Percentiles rank a stretch among this genome's conserved stretches.
These are phyloP conservation scores for Cajanus cajan DNA, from an alignment of 306 rosid genomes.

Conservation along the genomic window DNA sequence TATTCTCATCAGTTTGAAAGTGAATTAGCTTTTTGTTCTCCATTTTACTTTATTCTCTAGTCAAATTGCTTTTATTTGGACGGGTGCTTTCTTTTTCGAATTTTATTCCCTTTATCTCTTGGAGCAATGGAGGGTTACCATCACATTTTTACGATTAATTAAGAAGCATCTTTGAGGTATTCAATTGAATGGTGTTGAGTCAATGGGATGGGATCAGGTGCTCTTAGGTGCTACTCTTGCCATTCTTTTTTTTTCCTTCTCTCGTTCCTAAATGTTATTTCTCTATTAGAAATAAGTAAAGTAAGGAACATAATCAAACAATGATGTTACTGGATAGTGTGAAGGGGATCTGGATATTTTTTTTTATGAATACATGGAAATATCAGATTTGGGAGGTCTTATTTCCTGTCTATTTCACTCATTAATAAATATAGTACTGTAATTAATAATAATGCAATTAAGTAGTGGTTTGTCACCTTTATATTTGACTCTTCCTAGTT, in stretches of 20 bases:
- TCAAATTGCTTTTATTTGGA: slow-evolving; percentile 18
- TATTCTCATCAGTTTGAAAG: slow-evolving; percentile 19
- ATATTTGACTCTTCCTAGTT: background rate
- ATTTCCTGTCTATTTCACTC: background rate
- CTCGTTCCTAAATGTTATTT: background rate
- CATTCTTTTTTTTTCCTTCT: slow-evolving; percentile 1
- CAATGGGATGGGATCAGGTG: slow-evolving; percentile 26
- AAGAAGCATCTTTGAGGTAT: slow-evolving; percentile 20
- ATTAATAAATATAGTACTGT: background rate
- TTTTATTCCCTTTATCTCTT: slow-evolving; percentile 23
- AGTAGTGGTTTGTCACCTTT: background rate
- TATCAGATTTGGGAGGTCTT: slow-evolving; percentile 1
- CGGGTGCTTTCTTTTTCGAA: background rate
- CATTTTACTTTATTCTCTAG: background rate
- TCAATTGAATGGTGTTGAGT: slow-evolving; percentile 34
- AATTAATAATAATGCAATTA: background rate
- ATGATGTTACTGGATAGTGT: background rate
- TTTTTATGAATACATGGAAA: slow-evolving; percentile 6
- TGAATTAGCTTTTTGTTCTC: background rate
- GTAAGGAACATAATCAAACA: background rate
- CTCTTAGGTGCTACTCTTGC: background rate
- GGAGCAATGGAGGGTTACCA: slow-evolving; percentile 23
- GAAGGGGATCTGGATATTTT: background rate
- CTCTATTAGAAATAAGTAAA: background rate
- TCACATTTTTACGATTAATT: background rate